Conservation (phyloP, 768 basidiomycete genomes). For the Heimioporus sp. region DNA sequence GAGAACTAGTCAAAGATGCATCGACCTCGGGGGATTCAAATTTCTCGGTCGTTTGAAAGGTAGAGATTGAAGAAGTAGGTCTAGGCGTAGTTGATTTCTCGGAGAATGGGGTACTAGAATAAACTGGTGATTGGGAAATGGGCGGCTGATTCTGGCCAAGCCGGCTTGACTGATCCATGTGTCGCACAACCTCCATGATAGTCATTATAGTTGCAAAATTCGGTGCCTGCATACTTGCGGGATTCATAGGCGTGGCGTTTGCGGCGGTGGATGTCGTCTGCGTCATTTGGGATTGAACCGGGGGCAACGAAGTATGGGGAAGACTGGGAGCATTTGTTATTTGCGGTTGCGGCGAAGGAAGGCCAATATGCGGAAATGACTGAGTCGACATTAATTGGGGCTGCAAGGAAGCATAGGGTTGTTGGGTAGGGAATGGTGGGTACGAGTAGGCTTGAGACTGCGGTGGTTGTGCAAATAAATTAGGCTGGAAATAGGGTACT, state of each 20-base stretch:
- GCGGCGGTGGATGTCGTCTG: slow-evolving; percentile 11
- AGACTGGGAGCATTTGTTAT: slow-evolving; percentile 2
- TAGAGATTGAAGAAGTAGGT: slow-evolving; percentile 1
- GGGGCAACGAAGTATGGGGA: slow-evolving; percentile 11
- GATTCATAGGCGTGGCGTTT: slow-evolving; percentile 1
- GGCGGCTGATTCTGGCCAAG: slow-evolving; percentile 16
- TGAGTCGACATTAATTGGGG: slow-evolving; percentile 15
- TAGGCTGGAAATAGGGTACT: slow-evolving; percentile 10
- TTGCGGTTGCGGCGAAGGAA: slow-evolving; percentile 20
- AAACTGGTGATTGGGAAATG: slow-evolving; percentile 13
- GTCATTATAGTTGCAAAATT: slow-evolving; percentile 29
- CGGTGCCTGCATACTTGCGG: slow-evolving; percentile 12
- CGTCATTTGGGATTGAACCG: slow-evolving; percentile 14
- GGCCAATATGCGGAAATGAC: slow-evolving; percentile 11
- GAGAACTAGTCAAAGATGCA: background rate
- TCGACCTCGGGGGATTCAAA: background rate
- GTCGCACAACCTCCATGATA: slow-evolving; percentile 31
- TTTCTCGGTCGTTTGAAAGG: background rate
- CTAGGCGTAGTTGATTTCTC: slow-evolving; percentile 3
- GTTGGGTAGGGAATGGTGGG: slow-evolving; percentile 15
- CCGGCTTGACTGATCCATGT: slow-evolving; percentile 23
- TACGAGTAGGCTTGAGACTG: slow-evolving; percentile 20
- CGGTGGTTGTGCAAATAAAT: slow-evolving; percentile 11
- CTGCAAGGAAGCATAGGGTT: slow-evolving; percentile 18
- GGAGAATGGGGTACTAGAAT: slow-evolving; percentile 3